These are phyloP conservation scores for Stevia rebaudiana DNA, from an alignment of 140 eudicot genomes.

Conservation along the genomic window DNA sequence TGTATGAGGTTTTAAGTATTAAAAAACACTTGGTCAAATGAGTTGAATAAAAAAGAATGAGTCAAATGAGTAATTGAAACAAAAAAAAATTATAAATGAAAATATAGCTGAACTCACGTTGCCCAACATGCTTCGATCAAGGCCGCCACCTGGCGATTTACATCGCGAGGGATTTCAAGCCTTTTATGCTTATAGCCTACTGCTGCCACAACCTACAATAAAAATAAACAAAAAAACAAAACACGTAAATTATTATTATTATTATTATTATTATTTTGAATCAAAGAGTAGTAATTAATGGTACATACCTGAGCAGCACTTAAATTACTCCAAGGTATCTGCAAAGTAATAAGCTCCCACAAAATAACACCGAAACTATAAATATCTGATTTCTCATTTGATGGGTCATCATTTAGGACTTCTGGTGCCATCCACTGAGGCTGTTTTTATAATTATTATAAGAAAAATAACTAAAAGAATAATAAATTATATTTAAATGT, in stretches of 20 bases:
- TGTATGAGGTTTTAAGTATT: not conserved
- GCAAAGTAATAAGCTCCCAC: constrained; percentile 89
- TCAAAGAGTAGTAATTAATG: not conserved
- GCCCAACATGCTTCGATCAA: constrained; percentile 92
- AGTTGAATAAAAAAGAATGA: no score
- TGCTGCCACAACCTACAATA: constrained; percentile 72
- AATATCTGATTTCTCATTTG: constrained; percentile 87
- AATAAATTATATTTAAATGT: not conserved
- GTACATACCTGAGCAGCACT: constrained; percentile 74
- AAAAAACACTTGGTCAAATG: not conserved
- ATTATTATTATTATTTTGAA: not conserved
- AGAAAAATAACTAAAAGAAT: not conserved
- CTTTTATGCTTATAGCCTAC: constrained; percentile 65
- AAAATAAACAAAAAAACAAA: not conserved
- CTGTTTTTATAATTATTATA: constrained; percentile 26
- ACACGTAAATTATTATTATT: not conserved
- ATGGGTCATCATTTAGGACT: constrained; percentile 83
- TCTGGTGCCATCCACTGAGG: constrained; percentile 99
- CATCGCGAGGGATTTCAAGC: constrained; percentile 66
- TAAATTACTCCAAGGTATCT: constrained; percentile 82
- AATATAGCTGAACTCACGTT: constrained; percentile 43
- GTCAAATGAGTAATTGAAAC: no score
- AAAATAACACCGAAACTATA: constrained; percentile 93
- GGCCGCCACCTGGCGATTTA: constrained; percentile 69
- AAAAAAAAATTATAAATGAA: not conserved